Conservation (phyloP, 129 eudicot genomes). For the Arctium lappa region DNA sequence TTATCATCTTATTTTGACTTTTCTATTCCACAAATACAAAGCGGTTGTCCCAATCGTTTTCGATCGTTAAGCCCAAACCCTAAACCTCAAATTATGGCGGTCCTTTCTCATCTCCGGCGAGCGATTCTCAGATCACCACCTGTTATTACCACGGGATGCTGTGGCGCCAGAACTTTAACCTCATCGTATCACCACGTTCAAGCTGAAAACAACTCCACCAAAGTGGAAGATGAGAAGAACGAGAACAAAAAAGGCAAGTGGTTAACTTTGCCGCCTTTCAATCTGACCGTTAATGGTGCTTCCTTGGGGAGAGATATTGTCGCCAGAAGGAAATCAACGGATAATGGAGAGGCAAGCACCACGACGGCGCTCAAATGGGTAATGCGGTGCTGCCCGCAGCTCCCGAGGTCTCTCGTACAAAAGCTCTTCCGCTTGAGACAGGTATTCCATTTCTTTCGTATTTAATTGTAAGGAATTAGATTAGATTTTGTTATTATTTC, state of each 20-base stretch:
- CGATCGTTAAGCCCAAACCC: slow-evolving; percentile 14
- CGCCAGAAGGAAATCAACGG: not conserved
- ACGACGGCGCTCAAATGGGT: slow-evolving; percentile 91
- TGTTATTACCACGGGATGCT: slow-evolving; percentile 12
- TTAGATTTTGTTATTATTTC: not conserved
- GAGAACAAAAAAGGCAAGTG: slow-evolving; percentile 41
- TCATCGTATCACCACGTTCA: slow-evolving; percentile 3
- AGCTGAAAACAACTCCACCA: slow-evolving; percentile 26
- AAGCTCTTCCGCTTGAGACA: slow-evolving; percentile 91
- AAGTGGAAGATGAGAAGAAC: slow-evolving; percentile 21
- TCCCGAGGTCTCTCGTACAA: slow-evolving; percentile 84
- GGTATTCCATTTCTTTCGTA: slow-evolving; percentile 30
- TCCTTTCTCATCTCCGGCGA: slow-evolving; percentile 44
- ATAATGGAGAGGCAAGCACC: slow-evolving; percentile 7
- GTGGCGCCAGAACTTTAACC: slow-evolving; percentile 6
- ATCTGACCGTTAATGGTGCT: slow-evolving; percentile 42
- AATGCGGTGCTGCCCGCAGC: slow-evolving; percentile 69
- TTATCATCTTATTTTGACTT: not conserved
- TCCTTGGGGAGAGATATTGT: slow-evolving; percentile 52
- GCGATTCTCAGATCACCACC: slow-evolving; percentile 33
- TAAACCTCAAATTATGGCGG: slow-evolving; percentile 45
- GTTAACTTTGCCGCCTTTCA: slow-evolving; percentile 75
- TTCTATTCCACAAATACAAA: not conserved
- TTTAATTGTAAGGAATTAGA: not conserved
- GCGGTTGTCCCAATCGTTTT: not conserved